These are phyloP conservation scores for Emmonsiellopsis sp. DNA, from an alignment of 2,329 filamentous ascomycete species.

Conservation along the genomic window DNA sequence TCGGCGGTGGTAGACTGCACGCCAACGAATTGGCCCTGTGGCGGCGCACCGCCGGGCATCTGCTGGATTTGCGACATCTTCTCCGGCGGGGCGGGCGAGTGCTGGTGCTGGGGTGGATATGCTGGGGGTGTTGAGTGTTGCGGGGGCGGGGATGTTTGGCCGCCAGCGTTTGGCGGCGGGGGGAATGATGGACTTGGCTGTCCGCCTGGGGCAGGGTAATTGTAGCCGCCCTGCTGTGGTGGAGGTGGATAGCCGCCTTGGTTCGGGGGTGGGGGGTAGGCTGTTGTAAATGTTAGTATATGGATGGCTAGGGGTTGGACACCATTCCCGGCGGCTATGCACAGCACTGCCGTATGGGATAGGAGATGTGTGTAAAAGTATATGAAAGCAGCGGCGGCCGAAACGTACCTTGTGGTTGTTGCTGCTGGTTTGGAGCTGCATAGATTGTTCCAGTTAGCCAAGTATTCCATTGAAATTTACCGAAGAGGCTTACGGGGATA, in stretches of 20 bases:
- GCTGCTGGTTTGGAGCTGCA: constrained; percentile 1
- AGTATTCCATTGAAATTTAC: background rate
- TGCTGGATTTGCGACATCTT: constrained; percentile 11
- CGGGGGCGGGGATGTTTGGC: constrained; percentile 8
- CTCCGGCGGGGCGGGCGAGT: constrained; percentile 9
- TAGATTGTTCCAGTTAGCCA: background rate
- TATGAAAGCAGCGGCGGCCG: background rate
- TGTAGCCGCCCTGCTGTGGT: constrained; percentile 11
- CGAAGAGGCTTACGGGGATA: constrained; percentile 16
- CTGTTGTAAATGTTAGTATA: background rate
- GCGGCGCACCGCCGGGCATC: constrained; percentile 35
- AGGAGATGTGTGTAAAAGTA: background rate
- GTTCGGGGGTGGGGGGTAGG: constrained; percentile 8
- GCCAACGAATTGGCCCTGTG: constrained; percentile 53
- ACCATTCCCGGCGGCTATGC: too few relatives aligned
- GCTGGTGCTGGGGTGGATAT: constrained; percentile 14
- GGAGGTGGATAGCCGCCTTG: constrained; percentile 18
- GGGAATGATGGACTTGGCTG: constrained; percentile 3
- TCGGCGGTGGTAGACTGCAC: constrained; percentile 57
- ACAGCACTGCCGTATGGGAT: background rate
- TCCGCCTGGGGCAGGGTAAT: constrained; percentile 2
- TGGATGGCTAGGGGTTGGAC: background rate
- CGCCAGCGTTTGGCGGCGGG: constrained; percentile 2
- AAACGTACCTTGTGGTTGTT: constrained; percentile 7
- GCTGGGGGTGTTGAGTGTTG: constrained; percentile 13